Evolutionary conservation across 768 basidiomycete genomes (phyloP), one percentile per base, ranked within the genome.

Genomic region (Termitomyces sp.): DNA sequence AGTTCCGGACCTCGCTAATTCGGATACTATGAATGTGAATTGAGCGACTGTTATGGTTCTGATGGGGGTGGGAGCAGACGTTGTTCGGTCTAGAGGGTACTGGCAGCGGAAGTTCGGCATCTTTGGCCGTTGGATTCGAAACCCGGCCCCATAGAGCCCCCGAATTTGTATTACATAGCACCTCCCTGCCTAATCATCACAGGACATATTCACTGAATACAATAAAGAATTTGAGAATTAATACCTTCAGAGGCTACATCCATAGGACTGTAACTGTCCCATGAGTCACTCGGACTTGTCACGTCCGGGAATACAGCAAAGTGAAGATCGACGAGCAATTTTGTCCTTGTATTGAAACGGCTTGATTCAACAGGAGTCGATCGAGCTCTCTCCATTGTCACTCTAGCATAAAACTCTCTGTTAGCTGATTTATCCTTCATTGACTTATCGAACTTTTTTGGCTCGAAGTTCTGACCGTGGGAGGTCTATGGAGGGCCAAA

Each of bases 321-420:
- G 15, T 30, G 46, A 33, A 9, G 15, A 31, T 35, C 47, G 33
- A n/a, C 33, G 21, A n/a, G 30, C 33, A 31, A 30, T 26, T 53
- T 60, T 17, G 55, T 51, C 21, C 51, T 48, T 15, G 23, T 12
- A 2, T 43, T 43, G 21, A 43, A 11, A 47, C 28, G 46, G 9
- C 9, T 47, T 31, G 26, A 30, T 15, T 23, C 6, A 44, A 52
- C 26, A n/a, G 59, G 54, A 37, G 50, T 54, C 19, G 57, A 50
- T n/a, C 46, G 50, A 35, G 50, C 15, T 50, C n/a, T n/a, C n/a
- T n/a, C n/a, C n/a, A n/a, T n/a, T n/a, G n/a, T n/a, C n/a, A n/a
- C n/a, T n/a, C 58, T 68, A 1, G 71, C 70, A 62, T 73, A 71
- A 6, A 72, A 59, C 53, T 71, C 69, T 19, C 65, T 63, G 56